phyloP scores from a whole-genome alignment of 2,329 filamentous ascomycete species.

The Alternaria brassicicola region DNA sequence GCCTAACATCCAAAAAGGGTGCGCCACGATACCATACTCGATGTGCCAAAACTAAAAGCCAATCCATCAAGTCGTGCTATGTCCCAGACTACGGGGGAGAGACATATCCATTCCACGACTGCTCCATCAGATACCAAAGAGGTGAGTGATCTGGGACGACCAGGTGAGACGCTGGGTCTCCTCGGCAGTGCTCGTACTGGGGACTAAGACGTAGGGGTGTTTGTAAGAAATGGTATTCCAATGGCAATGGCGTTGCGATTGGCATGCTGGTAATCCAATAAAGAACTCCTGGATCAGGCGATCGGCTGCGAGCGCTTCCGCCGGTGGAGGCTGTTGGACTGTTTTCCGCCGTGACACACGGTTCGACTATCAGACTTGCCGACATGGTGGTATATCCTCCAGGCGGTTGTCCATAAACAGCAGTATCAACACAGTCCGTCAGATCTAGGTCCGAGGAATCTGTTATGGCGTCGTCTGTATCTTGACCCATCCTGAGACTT shows the following conservation, averaged over 20 bases:
- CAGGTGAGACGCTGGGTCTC: constrained; percentile 29
- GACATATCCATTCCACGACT: constrained; percentile 1
- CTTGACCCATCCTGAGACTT: neutral
- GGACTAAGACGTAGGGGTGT: constrained; percentile 39
- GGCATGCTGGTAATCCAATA: constrained; percentile 14
- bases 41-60: neutral
- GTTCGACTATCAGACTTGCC: constrained; percentile 6
- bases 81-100: constrained; percentile 4
- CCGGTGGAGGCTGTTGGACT: neutral
- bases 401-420: neutral
- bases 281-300: constrained; percentile 33
- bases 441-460: neutral
- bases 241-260: constrained; percentile 1
- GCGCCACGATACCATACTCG: neutral
- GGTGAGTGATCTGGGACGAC: constrained; percentile 24
- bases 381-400: constrained; percentile 8
- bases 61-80: neutral
- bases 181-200: constrained; percentile 39
- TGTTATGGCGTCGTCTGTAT: neutral
- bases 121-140: constrained; percentile 8
- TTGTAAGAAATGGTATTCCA: constrained; percentile 31
- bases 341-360: neutral
- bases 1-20: neutral
- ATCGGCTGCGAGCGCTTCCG: constrained; percentile 22
- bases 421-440: neutral